Conservation (phyloP, 306 rosid species). For the Fagus crenata region DNA sequence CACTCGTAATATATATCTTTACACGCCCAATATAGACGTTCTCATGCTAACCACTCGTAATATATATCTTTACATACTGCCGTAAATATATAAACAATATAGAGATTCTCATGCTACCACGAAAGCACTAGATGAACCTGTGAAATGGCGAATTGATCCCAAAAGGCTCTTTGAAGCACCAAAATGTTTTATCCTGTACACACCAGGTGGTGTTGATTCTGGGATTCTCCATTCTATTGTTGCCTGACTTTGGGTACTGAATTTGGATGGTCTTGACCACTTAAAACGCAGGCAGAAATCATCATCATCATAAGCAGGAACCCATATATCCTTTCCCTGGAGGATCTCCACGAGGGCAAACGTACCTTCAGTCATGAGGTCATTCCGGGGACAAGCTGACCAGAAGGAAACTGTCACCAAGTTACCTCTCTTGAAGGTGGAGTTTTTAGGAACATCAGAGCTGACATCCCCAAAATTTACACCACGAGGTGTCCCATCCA, state of each 20-base stretch:
- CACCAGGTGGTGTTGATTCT: constrained; percentile 53
- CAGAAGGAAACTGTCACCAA: constrained; percentile 65
- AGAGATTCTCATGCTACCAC: constrained; percentile 49
- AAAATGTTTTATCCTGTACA: constrained; percentile 73
- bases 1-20: too few species aligned
- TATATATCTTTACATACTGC: too few species aligned
- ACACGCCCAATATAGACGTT: too few species aligned
- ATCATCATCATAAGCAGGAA: constrained; percentile 83
- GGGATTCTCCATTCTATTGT: constrained; percentile 92
- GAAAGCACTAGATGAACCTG: constrained; percentile 81
- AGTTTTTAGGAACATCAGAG: constrained; percentile 61
- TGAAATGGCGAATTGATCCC: constrained; percentile 71
- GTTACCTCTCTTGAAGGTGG: constrained; percentile 67
- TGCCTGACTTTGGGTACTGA: constrained; percentile 66
- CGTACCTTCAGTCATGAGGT: constrained; percentile 92
- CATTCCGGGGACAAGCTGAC: constrained; percentile 92
- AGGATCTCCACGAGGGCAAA: constrained; percentile 78
- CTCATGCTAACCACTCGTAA: too few species aligned
- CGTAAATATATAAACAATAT: too few species aligned
- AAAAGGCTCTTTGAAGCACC: constrained; percentile 74
- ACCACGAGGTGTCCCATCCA: constrained; percentile 69
- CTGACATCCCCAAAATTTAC: constrained; percentile 65
- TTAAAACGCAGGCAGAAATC: constrained; percentile 83
- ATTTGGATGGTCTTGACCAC: constrained; percentile 75
- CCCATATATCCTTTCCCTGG: constrained; percentile 57